A percentile compares a stretch with the other conserved stretches of the same genome.
Conservation (phyloP, 192 early-diverging fungal genomes). For the Coemansia sp. region DNA sequence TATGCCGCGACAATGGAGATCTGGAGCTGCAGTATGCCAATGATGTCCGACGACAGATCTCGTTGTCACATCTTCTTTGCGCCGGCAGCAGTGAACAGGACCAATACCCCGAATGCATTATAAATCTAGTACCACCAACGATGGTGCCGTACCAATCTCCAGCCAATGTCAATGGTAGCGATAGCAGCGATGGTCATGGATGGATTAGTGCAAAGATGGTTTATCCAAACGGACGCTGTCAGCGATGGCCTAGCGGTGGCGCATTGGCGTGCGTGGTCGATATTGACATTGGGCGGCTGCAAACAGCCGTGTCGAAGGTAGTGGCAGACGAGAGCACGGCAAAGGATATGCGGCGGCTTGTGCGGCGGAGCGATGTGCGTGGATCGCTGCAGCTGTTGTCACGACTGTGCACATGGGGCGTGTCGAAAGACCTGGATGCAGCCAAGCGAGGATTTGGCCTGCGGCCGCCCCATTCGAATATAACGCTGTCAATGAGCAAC, state of each 20-base stretch:
- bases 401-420: constrained; percentile 46
- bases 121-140: background rate
- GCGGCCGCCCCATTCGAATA: constrained; percentile 14
- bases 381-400: constrained; percentile 36
- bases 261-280: constrained; percentile 27
- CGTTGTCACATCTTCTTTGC: constrained; percentile 12
- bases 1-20: constrained; percentile 17
- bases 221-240: background rate
- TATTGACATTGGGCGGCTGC: constrained; percentile 33
- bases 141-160: background rate
- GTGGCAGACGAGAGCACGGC: constrained; percentile 18
- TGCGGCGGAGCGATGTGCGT: constrained; percentile 11
- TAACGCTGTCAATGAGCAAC: constrained; percentile 34
- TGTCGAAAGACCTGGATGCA: constrained; percentile 31
- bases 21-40: constrained; percentile 32
- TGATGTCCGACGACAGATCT: constrained; percentile 12
- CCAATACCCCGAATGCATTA: constrained; percentile 3
- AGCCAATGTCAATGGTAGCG: background rate
- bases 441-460: constrained; percentile 40
- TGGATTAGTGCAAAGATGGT: background rate
- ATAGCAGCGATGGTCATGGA: background rate
- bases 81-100: background rate
- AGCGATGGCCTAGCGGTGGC: background rate
- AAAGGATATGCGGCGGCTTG: constrained; percentile 23
- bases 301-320: constrained; percentile 17